These are phyloP conservation scores for Paramarasmius palmivorus DNA, from an alignment of 1,284 basidiomycete species.

Conservation along the genomic window DNA sequence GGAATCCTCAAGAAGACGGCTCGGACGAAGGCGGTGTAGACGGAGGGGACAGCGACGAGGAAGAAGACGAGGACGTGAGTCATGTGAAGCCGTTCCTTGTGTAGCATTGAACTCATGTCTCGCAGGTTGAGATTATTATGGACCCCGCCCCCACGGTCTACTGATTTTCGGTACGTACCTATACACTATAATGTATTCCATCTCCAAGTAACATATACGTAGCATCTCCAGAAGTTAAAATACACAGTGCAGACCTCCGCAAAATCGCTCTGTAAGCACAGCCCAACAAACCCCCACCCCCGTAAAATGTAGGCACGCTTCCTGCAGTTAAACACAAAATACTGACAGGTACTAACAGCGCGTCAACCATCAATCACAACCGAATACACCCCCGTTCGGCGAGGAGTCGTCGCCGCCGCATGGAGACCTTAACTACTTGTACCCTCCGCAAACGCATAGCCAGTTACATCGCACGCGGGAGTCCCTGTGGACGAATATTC, in stretches of 20 bases:
- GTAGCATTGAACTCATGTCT: neutral
- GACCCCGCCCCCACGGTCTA: constrained; percentile 65
- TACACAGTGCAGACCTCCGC: constrained; percentile 20
- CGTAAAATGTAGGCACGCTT: constrained; percentile 42
- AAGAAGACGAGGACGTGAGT: constrained; percentile 48
- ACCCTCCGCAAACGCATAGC: constrained; percentile 19
- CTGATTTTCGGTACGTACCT: constrained; percentile 66
- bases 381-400: constrained; percentile 86
- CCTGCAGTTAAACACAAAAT: neutral
- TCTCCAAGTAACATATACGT: neutral
- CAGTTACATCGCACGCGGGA: constrained; percentile 13
- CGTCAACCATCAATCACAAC: constrained; percentile 75
- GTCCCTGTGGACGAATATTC: constrained; percentile 13
- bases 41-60: constrained; percentile 42
- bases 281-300: constrained; percentile 21
- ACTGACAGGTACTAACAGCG: constrained; percentile 22
- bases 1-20: constrained; percentile 34
- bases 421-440: constrained; percentile 1
- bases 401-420: constrained; percentile 44
- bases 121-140: constrained; percentile 84
- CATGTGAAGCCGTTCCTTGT: constrained; percentile 13
- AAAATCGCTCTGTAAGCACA: constrained; percentile 30
- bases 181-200: neutral
- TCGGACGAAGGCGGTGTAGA: constrained; percentile 34
- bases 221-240: constrained; percentile 4